These are phyloP conservation scores for Suillus americanus DNA, from an alignment of 768 basidiomycete species.

Conservation along the genomic window DNA sequence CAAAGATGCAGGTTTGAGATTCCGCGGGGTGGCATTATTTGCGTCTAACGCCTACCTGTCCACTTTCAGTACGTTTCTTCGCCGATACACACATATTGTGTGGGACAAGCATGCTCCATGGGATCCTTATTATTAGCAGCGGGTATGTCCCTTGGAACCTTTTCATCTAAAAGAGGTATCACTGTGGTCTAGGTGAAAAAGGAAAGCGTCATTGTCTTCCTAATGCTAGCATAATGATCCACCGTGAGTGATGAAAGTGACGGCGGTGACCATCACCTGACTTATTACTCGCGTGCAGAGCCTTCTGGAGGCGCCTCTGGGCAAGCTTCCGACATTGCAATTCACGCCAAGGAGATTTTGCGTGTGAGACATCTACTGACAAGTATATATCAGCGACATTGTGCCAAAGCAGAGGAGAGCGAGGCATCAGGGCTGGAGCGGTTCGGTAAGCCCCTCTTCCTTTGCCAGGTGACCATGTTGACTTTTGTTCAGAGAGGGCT, in stretches of 20 bases:
- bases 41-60: slow-evolving; percentile 5
- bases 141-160: slow-evolving; percentile 37
- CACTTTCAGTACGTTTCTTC: slow-evolving; percentile 77
- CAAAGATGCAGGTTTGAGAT: slow-evolving; percentile 69
- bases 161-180: slow-evolving; percentile 14
- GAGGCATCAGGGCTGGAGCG: slow-evolving; percentile 64
- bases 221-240: slow-evolving; percentile 97
- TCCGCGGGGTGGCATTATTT: slow-evolving; percentile 4
- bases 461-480: slow-evolving; percentile 14
- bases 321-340: slow-evolving; percentile 96
- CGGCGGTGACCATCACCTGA: slow-evolving; percentile 5
- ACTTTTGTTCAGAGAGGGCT: slow-evolving; percentile 62
- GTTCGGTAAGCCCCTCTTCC: slow-evolving; percentile 59
- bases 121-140: slow-evolving; percentile 90
- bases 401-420: slow-evolving; percentile 64
- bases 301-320: slow-evolving; percentile 96
- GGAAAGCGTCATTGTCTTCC: slow-evolving; percentile 92
- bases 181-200: slow-evolving; percentile 56
- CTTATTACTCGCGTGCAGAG: slow-evolving; percentile 49
- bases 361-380: slow-evolving; percentile 84
- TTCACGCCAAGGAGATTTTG: slow-evolving; percentile 94
- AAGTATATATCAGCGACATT: slow-evolving; percentile 87
- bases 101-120: slow-evolving; percentile 96
- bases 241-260: slow-evolving; percentile 57
- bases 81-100: slow-evolving; percentile 95